Conservation (phyloP, 179 eudicot genomes). For the Silene coronaria region DNA sequence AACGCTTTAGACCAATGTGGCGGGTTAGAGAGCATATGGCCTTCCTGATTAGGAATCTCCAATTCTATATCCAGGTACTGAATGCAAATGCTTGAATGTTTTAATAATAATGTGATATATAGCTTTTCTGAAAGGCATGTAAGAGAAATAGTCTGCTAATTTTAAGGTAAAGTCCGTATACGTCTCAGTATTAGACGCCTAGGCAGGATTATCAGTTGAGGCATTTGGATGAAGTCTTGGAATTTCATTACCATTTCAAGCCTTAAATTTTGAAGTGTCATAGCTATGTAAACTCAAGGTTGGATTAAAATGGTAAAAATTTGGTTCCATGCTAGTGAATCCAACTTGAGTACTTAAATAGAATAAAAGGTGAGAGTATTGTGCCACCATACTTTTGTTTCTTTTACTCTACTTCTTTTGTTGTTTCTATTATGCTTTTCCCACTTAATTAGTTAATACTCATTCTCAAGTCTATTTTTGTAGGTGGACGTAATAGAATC, state of each 20-base stretch:
- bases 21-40: conserved; percentile 98
- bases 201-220: background rate
- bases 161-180: background rate
- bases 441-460: conserved; percentile 20
- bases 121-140: background rate
- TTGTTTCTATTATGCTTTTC: background rate
- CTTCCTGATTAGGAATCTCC: conserved; percentile 90
- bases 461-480: conserved; percentile 13
- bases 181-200: background rate
- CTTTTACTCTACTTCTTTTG: background rate
- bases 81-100: background rate
- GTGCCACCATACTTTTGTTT: background rate
- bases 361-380: background rate
- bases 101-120: background rate
- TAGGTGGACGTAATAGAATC: conserved; percentile 99
- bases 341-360: background rate
- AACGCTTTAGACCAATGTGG: conserved; percentile 90
- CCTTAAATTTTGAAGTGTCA: too few species aligned
- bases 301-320: too few species aligned
- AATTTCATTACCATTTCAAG: too few species aligned
- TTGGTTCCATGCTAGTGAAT: background rate
- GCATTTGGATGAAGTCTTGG: too few species aligned
- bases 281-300: too few species aligned
- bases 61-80: conserved; percentile 88
- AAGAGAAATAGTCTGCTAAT: background rate